These are phyloP conservation scores for Pseudoscleropodium purum DNA, from an alignment of 225 moss, liverwort and hornwort species.

Conservation along the genomic window DNA sequence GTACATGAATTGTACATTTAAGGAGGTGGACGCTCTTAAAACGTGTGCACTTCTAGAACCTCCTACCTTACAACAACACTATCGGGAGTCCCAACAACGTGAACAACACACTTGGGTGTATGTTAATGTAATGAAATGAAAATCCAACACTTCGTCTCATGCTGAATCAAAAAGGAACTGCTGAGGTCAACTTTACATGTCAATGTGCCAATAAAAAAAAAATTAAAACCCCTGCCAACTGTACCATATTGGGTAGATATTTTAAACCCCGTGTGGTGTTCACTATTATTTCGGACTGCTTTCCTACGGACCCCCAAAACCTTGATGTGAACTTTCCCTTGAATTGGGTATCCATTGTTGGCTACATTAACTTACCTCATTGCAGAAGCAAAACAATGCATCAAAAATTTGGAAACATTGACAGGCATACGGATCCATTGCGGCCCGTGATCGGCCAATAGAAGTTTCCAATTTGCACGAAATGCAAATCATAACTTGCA, in stretches of 20 bases:
- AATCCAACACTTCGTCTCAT: neutral
- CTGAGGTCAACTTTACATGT: neutral
- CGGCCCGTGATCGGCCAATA: neutral
- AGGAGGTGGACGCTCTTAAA: no score
- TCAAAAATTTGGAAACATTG: neutral
- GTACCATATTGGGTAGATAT: neutral
- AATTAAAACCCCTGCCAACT: no score
- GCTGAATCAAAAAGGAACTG: neutral
- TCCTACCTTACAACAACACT: no score
- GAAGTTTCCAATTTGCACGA: neutral
- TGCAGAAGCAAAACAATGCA: neutral
- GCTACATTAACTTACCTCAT: no score
- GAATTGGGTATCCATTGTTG: accelerated
- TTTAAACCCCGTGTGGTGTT: neutral
- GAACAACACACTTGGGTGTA: no score
- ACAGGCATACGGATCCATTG: neutral
- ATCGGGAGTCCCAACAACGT: no score
- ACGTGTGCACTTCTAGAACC: no score
- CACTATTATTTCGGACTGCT: neutral
- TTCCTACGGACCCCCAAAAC: neutral
- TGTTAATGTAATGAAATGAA: no score
- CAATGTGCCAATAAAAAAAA: neutral
- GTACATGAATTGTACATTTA: no score
- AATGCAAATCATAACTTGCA: no score
- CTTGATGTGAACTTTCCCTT: neutral